Percentiles rank a stretch among this genome's conserved stretches.
Evolutionary conservation across 352 stramenopile species (phyloP).

Genomic region (Aphanomyces invadans): DNA sequence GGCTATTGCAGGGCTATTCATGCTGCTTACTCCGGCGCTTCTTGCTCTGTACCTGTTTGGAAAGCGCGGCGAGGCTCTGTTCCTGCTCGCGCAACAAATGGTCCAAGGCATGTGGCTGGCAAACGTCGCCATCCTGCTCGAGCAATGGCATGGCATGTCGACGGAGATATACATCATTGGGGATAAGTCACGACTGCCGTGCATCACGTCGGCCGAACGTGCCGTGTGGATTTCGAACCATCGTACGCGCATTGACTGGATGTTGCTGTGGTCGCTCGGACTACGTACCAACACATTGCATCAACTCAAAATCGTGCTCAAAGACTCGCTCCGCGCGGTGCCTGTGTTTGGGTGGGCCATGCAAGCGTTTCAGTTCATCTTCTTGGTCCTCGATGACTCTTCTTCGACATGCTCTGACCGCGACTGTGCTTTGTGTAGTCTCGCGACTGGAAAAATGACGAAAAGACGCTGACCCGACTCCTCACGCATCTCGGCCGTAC

Average conservation of each 20-base stretch:
- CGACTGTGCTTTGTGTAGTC: too few species aligned
- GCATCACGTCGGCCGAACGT: slow-evolving; percentile 32
- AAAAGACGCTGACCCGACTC: slow-evolving; percentile 41
- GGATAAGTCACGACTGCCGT: background rate
- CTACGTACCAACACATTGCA: slow-evolving; percentile 44
- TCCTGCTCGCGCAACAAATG: slow-evolving; percentile 29
- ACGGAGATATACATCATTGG: slow-evolving; percentile 38
- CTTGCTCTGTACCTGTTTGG: slow-evolving; percentile 29
- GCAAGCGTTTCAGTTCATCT: slow-evolving; percentile 82
- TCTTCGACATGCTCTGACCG: too few species aligned
- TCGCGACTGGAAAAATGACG: slow-evolving; percentile 55
- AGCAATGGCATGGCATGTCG: slow-evolving; percentile 54
- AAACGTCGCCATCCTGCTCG: slow-evolving; percentile 53
- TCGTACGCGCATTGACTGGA: slow-evolving; percentile 79
- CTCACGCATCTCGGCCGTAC: slow-evolving; percentile 43
- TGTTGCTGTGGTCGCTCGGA: slow-evolving; percentile 68
- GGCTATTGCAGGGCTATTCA: slow-evolving; percentile 42
- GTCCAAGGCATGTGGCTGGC: slow-evolving; percentile 73
- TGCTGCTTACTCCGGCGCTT: slow-evolving; percentile 53
- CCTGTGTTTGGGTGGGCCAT: slow-evolving; percentile 82
- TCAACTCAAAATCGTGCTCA: slow-evolving; percentile 64
- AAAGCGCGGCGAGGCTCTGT: slow-evolving; percentile 22
- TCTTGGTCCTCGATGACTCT: slow-evolving; percentile 41
- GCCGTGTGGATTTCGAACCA: slow-evolving; percentile 74
- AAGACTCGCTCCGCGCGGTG: slow-evolving; percentile 56